A percentile compares a stretch with the other conserved stretches of the same genome.
Conservation (phyloP, 176 grass and related monocot genomes). For the Bolboschoenus planiculmis region DNA sequence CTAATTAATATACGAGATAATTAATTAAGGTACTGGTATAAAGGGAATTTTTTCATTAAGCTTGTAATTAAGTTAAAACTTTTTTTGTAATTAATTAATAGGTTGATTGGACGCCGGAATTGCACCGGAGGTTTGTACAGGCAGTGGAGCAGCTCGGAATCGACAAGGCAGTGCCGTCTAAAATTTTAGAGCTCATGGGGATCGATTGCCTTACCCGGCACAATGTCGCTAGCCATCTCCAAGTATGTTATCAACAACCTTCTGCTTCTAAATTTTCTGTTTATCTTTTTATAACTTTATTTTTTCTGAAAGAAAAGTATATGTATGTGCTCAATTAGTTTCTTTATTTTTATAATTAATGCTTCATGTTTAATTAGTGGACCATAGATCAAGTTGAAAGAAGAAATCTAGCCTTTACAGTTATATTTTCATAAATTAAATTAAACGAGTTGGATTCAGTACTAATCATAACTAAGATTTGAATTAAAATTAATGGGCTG, state of each 20-base stretch:
- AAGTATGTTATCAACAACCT: constrained; percentile 30
- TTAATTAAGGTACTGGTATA: not conserved
- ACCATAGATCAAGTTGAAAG: not conserved
- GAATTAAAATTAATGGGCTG: not conserved
- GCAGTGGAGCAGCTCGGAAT: constrained; percentile 96
- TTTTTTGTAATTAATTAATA: constrained; percentile 10
- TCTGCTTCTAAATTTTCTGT: not conserved
- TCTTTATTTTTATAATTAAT: not conserved
- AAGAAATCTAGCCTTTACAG: not conserved
- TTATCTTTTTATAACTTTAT: not conserved
- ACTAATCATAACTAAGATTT: not conserved
- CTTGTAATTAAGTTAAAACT: not conserved
- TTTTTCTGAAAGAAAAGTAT: not conserved
- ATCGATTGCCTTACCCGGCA: constrained; percentile 76
- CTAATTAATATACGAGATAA: not conserved
- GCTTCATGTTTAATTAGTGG: not conserved
- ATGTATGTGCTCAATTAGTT: not conserved
- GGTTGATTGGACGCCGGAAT: constrained; percentile 99
- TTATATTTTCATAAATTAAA: not conserved
- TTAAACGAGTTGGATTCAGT: too few species aligned
- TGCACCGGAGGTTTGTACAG: constrained; percentile 92
- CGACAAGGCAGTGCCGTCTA: constrained; percentile 90
- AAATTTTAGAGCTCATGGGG: constrained; percentile 92
- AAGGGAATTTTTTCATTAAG: not conserved
- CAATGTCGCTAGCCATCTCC: constrained; percentile 93